Conservation (phyloP, 257 asterid species). For the Avicennia marina region DNA sequence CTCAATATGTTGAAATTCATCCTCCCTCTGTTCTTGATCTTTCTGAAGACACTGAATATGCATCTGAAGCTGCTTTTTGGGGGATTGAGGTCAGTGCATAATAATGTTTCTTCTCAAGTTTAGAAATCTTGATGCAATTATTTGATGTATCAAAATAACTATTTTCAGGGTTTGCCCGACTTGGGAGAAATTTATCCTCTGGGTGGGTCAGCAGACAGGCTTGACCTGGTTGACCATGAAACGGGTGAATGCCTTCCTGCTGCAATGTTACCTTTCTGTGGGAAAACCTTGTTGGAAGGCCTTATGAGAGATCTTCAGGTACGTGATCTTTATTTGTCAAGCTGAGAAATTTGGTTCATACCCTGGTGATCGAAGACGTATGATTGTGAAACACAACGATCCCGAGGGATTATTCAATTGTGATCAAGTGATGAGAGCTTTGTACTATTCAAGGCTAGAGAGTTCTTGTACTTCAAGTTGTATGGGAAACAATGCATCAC, state of each 20-base stretch:
- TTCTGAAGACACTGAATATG: slow-evolving; percentile 71
- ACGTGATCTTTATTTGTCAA: slow-evolving; percentile 13
- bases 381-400: slow-evolving; percentile 11
- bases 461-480: slow-evolving; percentile 90
- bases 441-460: slow-evolving; percentile 77
- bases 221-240: slow-evolving; percentile 80
- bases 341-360: slow-evolving; percentile 4
- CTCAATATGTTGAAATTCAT: slow-evolving; percentile 64
- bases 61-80: slow-evolving; percentile 92
- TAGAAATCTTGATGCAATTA: slow-evolving; percentile 6
- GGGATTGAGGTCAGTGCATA: slow-evolving; percentile 83
- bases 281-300: slow-evolving; percentile 92
- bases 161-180: slow-evolving; percentile 93
- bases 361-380: slow-evolving; percentile 2
- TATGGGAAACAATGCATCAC: slow-evolving; percentile 86
- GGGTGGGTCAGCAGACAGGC: slow-evolving; percentile 98
- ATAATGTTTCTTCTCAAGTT: slow-evolving; percentile 6
- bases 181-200: slow-evolving; percentile 98
- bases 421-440: slow-evolving; percentile 24
- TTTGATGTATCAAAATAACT: slow-evolving; percentile 34
- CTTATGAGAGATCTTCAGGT: slow-evolving; percentile 99
- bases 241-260: slow-evolving; percentile 98
- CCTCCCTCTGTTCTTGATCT: slow-evolving; percentile 86
- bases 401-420: slow-evolving; percentile 6
- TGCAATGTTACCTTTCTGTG: slow-evolving; percentile 98